Percentiles rank a stretch among this genome's conserved stretches.
Conservation (phyloP, 2,329 filamentous ascomycete genomes). For the Juglanconis oblonga region DNA sequence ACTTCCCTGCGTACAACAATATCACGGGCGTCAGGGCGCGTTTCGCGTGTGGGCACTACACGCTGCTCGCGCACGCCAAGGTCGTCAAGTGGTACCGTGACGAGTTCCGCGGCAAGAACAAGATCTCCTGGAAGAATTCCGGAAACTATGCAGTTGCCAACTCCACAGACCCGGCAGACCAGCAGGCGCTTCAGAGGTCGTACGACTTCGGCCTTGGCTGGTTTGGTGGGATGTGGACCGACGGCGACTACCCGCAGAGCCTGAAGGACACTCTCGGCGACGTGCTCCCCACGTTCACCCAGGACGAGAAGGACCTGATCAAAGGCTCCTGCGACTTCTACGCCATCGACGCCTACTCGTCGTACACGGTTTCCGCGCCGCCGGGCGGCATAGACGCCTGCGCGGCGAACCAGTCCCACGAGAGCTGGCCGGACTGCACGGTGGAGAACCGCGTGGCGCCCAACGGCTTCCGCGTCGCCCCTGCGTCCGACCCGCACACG, state of each 20-base stretch:
- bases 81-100: slow-evolving; percentile 10
- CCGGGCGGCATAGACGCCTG: neutral
- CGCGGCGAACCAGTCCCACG: neutral
- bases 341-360: slow-evolving; percentile 10
- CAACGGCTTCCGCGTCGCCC: neutral
- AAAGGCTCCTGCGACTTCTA: slow-evolving; percentile 9
- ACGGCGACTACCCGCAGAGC: slow-evolving; percentile 5
- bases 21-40: slow-evolving; percentile 5
- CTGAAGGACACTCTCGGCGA: slow-evolving; percentile 6
- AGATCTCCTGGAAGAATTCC: slow-evolving; percentile 9
- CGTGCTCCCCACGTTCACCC: slow-evolving; percentile 2
- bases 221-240: slow-evolving; percentile 9
- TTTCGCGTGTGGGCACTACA: slow-evolving; percentile 9
- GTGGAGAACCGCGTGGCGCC: neutral
- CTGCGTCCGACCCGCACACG: slow-evolving; percentile 3
- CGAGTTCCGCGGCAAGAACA: slow-evolving; percentile 6
- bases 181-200: slow-evolving; percentile 1
- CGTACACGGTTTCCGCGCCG: neutral
- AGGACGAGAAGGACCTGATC: neutral
- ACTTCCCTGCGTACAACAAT: slow-evolving; percentile 11
- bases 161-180: slow-evolving; percentile 1
- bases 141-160: slow-evolving; percentile 8
- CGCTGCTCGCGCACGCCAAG: slow-evolving; percentile 7
- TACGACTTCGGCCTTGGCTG: slow-evolving; percentile 8
- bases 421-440: slow-evolving; percentile 4